A percentile compares a stretch with the other conserved stretches of the same genome.
These are phyloP conservation scores for Stipa capillata DNA, from an alignment of 176 grass and related monocot species.

Conservation along the genomic window DNA sequence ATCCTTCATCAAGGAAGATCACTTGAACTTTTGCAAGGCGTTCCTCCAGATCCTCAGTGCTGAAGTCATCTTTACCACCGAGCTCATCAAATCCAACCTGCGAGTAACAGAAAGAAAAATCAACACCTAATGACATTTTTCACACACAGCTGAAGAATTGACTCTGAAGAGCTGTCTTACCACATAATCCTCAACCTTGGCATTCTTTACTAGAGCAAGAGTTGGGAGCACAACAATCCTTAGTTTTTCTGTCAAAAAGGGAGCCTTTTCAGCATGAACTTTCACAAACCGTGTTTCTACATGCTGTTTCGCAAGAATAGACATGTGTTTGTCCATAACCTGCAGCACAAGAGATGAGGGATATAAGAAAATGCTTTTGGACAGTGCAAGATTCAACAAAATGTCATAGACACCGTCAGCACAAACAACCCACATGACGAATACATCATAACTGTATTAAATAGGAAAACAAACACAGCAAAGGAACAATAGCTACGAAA, in stretches of 20 bases:
- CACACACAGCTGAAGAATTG: not conserved
- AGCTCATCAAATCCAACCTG: constrained; percentile 96
- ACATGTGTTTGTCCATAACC: constrained; percentile 92
- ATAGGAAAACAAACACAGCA: not conserved
- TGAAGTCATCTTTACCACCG: constrained; percentile 85
- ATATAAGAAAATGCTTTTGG: not conserved
- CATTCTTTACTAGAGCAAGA: constrained; percentile 83
- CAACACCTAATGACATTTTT: not conserved
- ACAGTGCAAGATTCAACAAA: not conserved
- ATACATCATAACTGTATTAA: not conserved
- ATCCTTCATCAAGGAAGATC: constrained; percentile 67
- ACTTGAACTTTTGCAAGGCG: constrained; percentile 66
- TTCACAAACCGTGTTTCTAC: constrained; percentile 90
- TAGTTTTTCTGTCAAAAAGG: constrained; percentile 89
- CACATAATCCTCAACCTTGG: constrained; percentile 92
- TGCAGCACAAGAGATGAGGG: constrained; percentile 1
- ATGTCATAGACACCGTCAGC: not conserved
- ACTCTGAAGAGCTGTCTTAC: constrained; percentile 31
- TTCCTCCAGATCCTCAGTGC: constrained; percentile 76
- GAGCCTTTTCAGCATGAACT: constrained; percentile 91
- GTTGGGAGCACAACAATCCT: constrained; percentile 79
- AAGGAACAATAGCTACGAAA: not conserved
- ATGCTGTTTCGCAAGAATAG: constrained; percentile 85
- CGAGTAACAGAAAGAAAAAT: not conserved
- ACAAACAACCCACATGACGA: not conserved